Evolutionary conservation across 805 yeast genomes (phyloP), one percentile per base, ranked within the genome.

Genomic region (Wickerhamomyces bisporus): DNA sequence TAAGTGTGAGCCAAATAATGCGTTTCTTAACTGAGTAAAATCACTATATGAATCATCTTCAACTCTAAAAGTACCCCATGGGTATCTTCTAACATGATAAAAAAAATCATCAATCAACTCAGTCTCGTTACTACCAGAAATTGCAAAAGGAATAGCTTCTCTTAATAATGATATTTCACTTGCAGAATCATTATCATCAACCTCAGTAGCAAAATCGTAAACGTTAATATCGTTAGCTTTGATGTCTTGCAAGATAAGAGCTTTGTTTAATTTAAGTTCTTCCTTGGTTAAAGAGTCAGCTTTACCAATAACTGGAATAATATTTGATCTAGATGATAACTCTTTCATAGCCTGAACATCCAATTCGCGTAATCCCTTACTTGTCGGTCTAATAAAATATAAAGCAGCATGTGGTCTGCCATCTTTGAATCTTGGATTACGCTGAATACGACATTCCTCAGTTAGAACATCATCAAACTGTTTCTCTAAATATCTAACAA

Each of bases 221-320:
- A 79, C 65, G 11, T 80, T 78, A 29, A 86, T 81, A 39, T 70
- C 64, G 58, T 78, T 70, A 36, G 69, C 62, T 39, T 65, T 70
- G 35, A 85, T 70, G 48, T 81, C 88, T 35, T 63, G 65, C 58
- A 66, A 67, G 41, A 85, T 67, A 38, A 70, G 63, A 38, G 65
- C 59, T 57, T 83, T 83, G 58, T 73, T 71, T 21, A 59, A 58
- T 13, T 58, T 55, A 39, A 79, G 61, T 59, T 89, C 96, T 2
- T 71, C 57, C 17, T 69, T 70, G 0, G 95, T 86, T 48, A 86
- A 67, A 2, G 86, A 70, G 58, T 89, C 97, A 3, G 95, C 79
- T 52, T 85, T 82, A 26, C 85, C 75, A 41, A 89, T 75, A 19
- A 88, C 79, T 2, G 97, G 96, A 31, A 89, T 76, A 19, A 91